Evolutionary conservation across 1,284 basidiomycete species (phyloP), one percentile per base, ranked within the genome.

Genomic region (Ceratobasidium papillatum): DNA sequence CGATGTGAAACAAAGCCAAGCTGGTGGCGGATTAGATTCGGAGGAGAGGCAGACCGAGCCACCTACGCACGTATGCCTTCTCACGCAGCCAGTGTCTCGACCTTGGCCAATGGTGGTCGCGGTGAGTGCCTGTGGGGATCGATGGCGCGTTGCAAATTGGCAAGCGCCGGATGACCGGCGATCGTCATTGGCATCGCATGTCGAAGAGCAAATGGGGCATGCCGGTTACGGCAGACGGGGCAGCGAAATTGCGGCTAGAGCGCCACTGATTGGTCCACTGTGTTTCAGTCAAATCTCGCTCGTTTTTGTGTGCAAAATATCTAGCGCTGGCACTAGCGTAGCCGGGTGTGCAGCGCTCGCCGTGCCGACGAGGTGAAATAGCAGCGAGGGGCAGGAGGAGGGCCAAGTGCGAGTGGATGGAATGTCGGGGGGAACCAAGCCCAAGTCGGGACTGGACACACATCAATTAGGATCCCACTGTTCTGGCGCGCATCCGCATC

Each of bases 391-490:
- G 2, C 51, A 47, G 41, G 38, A 5, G 38, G 38, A 14, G 38
- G 38, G 38, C 7, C 38, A 14, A 52, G 32, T n/a, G 54, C 25
- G 12, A 32, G 8, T 3, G 11, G 65, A 59, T 59, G 66, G 38
- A 59, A 72, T 72, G 54, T 38, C 47, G 9, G n/a, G n/a, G n/a
- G n/a, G n/a, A n/a, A 3, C 32, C 32, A 59, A 36, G 36, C 12
- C 66, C 66, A 34, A 25, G 25, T 56, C 38, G 43, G 56, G 68
- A 47, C 38, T 72, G 56, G 68, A 38, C n/a, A n/a, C n/a, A n/a
- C n/a, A n/a, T 34, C 58, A 68, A 22, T 68, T 63, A 17, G 34
- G 22, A 7, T 11, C 68, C n/a, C 68, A 32, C 30, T 72, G 68
- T 61, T 61, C 30, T 59, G 68, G 68, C 45, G 25, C 61, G 4